Base-by-base conservation (phyloP, 2,329 filamentous ascomycete species). In the Cladosporium phlei region DNA sequence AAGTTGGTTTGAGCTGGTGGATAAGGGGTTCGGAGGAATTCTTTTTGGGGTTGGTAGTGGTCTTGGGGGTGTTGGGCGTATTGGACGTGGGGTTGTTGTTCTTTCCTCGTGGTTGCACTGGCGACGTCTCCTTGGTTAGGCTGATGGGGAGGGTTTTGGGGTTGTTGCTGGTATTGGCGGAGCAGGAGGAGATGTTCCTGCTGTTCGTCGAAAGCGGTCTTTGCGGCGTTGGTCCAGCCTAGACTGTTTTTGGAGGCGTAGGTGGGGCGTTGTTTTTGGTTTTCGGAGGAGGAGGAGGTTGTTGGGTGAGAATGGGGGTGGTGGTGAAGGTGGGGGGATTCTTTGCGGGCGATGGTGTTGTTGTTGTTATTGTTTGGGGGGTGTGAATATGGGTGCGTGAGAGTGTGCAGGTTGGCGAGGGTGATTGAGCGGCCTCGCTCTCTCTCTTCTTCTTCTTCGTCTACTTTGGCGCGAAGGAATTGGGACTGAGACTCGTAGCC, bases 171-270 rank as follows among this genome's bases (percentile, higher is more conserved):
- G 24, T 12, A 12, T 10, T 22, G 22, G n/a, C n/a, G n/a, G n/a
- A n/a, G n/a, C n/a, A n/a, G n/a, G n/a, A n/a, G 10, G 14, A 10
- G 34, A 2, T 8, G 14, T 21, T 28, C 16, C 30, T 45, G 42
- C 16, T 12, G 14, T 10, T 22, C 21, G 32, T 47, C 59, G 45
- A 60, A 60, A 8, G 50, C 42, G 3, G 35, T 24, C 34, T 59
- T 61, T 3, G 55, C 46, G 3, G 32, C 16, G 25, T 52, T 45
- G 3, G 59, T 53, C 59, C 59, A 61, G 46, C 58, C 56, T 0
- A 60, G 53, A 33, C 55, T 51, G 4, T 27, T 47, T 22, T 34
- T 30, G 14, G 20, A 22, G 38, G 35, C 20, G 45, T 24, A 40
- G 3, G 19, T 21, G 38, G 40, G 22, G 11, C 3, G 52, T n/a